Evolutionary conservation across 2,329 filamentous ascomycete genomes (phyloP).

Genomic region (Meredithiella fracta): DNA sequence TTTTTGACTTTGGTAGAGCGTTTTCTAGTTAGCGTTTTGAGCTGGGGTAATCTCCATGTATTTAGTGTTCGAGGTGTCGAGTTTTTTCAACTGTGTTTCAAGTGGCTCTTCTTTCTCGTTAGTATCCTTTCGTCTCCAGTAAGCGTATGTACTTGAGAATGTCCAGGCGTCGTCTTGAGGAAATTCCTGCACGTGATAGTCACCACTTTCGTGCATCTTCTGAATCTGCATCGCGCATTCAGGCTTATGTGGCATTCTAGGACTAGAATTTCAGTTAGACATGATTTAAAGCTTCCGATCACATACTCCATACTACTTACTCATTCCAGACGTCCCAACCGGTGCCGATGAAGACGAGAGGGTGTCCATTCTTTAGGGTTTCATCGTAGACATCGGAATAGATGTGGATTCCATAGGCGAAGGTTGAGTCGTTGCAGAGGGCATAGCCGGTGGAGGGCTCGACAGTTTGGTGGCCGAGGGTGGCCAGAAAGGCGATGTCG

Average conservation of each 20-base stretch:
- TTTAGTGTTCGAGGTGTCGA: not conserved
- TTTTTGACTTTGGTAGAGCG: not conserved
- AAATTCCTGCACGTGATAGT: constrained; percentile 20
- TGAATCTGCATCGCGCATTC: constrained; percentile 17
- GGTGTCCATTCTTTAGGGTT: constrained; percentile 29
- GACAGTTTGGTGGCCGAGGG: constrained; percentile 36
- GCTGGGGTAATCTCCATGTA: too few relatives aligned
- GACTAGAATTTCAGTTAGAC: not conserved
- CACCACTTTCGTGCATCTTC: constrained; percentile 20
- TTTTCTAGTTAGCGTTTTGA: not conserved
- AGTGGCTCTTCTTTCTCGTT: not conserved
- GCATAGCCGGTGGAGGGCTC: constrained; percentile 37
- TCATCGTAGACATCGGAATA: constrained; percentile 36
- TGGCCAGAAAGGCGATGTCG: constrained; percentile 35
- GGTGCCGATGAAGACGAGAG: constrained; percentile 43
- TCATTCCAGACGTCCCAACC: constrained; percentile 33
- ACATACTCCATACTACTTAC: constrained; percentile 22
- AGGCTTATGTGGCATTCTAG: not conserved
- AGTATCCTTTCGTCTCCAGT: constrained; percentile 20
- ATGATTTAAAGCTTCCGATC: not conserved
- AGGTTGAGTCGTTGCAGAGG: constrained; percentile 28
- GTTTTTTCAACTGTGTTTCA: not conserved
- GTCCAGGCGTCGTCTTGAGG: constrained; percentile 24
- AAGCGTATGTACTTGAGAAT: constrained; percentile 27
- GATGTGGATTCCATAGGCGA: constrained; percentile 48